These are phyloP conservation scores for Sarcomyxa edulis DNA, from an alignment of 768 basidiomycete genomes.

Conservation along the genomic window DNA sequence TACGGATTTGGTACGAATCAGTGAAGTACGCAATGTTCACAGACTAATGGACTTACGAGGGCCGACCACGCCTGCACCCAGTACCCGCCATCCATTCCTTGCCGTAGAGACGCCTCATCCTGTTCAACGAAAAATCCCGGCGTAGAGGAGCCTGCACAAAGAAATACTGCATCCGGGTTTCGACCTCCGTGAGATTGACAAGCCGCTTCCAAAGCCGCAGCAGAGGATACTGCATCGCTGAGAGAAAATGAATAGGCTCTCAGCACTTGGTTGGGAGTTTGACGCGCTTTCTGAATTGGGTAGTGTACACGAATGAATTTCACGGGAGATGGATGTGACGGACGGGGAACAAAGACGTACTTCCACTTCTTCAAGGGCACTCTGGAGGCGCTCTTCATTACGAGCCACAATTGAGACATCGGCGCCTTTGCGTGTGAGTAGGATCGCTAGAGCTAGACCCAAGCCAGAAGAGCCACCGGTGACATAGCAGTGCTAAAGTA, in stretches of 20 bases:
- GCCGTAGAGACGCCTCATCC: conserved; percentile 37
- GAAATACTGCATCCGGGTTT: conserved; percentile 58
- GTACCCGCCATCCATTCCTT: conserved; percentile 54
- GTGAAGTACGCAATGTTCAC: not conserved
- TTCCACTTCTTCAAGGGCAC: conserved; percentile 51
- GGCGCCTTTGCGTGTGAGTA: conserved; percentile 56
- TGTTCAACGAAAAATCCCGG: conserved; percentile 62
- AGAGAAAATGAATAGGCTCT: conserved; percentile 54
- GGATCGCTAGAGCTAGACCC: conserved; percentile 56
- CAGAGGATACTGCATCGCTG: conserved; percentile 34
- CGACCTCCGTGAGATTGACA: conserved; percentile 36
- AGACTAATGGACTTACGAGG: conserved; percentile 29
- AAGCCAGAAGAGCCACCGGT: conserved; percentile 69
- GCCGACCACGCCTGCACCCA: conserved; percentile 55
- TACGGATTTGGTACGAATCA: not conserved
- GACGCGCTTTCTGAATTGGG: conserved; percentile 34
- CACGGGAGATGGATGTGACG: not conserved
- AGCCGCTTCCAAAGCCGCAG: conserved; percentile 49
- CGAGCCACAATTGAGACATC: conserved; percentile 68
- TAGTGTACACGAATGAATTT: not conserved
- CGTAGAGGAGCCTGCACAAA: conserved; percentile 59
- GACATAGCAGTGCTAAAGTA: conserved; percentile 62
- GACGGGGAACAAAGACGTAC: conserved; percentile 25
- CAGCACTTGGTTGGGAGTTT: conserved; percentile 47
- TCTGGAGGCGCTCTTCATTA: conserved; percentile 44